Base-by-base conservation (phyloP, 768 basidiomycete genomes). In the Tulasnella sp. region DNA sequence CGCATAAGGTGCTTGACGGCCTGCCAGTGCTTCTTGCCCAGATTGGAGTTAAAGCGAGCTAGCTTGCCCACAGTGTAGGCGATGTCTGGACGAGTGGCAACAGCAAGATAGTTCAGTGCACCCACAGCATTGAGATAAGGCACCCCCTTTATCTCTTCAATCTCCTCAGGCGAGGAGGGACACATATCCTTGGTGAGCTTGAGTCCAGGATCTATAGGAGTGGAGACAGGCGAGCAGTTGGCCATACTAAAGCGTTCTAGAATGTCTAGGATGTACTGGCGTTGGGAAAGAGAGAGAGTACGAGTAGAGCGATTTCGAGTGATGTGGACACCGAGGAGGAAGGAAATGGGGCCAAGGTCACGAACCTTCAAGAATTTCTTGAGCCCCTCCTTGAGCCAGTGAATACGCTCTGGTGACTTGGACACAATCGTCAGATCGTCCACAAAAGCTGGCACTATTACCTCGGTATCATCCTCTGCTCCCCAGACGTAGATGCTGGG, bases 151-250 rank as follows among this genome's bases (percentile, higher is more conserved):
- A 70, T 71, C 2, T 50, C 17, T 6, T 17, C 61, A 3, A 23
- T 37, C 25, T 64, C 61, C 23, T 45, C 23, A 19, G 31, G 7
- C 1, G 54, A 60, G 1, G 12, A 65, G 54, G 12, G 73, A 64
- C 37, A 69, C 72, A 9, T 62, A 61, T 0, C 57, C 48, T 45
- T 70, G 71, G n/a, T 71, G 61, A 29, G 65, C 17, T 37, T 23
- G 4, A 58, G 29, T 34, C 46, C 53, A 14, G 58, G 58, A n/a
- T 36, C 53, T 59, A 64, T 62, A 19, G 64, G 64, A 15, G 64
- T 64, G 17, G 25, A 2, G 1, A 62, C 59, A 14, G 64, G 49
- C 0, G 11, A 17, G 19, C 42, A 60, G 43, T 62, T 23, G n/a
- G 39, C 8, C 39, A 64, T 25, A n/a, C 58, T 37, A 52, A 58